Evolutionary conservation across 2,329 filamentous ascomycete genomes (phyloP), one percentile per base, ranked within the genome.

Genomic region (Chaetomium sp.): DNA sequence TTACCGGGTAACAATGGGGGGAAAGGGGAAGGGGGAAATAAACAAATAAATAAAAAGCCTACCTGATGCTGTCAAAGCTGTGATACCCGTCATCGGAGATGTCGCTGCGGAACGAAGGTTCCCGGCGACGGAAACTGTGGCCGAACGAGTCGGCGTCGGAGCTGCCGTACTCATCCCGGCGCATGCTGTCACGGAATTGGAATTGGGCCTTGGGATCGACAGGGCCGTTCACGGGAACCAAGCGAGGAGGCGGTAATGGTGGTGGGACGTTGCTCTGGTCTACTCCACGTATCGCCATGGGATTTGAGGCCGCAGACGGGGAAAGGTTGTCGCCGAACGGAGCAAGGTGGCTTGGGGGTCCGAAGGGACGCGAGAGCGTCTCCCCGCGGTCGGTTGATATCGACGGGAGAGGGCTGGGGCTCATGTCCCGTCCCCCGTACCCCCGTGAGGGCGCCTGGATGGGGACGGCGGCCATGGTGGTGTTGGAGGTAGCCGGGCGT

Each of bases 211-310:
- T 70, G 62, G 38, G 65, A 49, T 54, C 68, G 63, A 59, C 45
- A 35, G 68, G 67, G 5, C 72, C 72, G 40, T 66, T 64, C 40
- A 71, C 67, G 6, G 71, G 72, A 5, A 71, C 65, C 37, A 68
- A 64, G 48, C 68, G 68, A 5, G 76, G 76, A n/a, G 75, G 75
- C n/a, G 75, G 76, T 45, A 78, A 61, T 38, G 76, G 71, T 51
- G 75, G 76, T 58, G 75, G 76, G 2, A 68, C 72, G 59, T 64
- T 66, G 45, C 62, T 60, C 11, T 66, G 60, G 44, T 62, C 51
- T 40, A 69, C 64, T 49, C 73, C 72, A 37, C 73, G 75, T 56
- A 78, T 78, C 49, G 72, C 67, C 66, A 77, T 71, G 43, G 74
- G 64, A 36, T 52, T 55, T 6, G 64, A 65, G 19, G 62, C 60